Evolutionary conservation across 345 rosid species (phyloP).

Genomic region (Laguncularia racemosa): DNA sequence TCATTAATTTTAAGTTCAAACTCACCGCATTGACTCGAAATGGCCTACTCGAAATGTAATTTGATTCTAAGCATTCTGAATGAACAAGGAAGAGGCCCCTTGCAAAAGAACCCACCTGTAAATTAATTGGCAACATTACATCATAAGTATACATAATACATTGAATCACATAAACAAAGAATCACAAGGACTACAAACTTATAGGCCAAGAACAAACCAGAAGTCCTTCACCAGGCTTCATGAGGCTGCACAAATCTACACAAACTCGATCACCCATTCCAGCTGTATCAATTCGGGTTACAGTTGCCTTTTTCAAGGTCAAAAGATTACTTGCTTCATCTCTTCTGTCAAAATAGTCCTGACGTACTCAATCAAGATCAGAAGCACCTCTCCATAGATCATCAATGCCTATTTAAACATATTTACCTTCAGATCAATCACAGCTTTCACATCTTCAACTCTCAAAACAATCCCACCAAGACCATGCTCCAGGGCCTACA

Average conservation of each 20-base stretch:
- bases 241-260: slow-evolving; percentile 91
- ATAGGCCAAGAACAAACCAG: slow-evolving; percentile 36
- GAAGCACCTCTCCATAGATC: slow-evolving; percentile 12
- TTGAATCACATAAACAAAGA: not conserved
- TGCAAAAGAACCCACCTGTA: slow-evolving; percentile 87
- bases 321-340: slow-evolving; percentile 45
- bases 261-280: slow-evolving; percentile 95
- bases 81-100: slow-evolving; percentile 91
- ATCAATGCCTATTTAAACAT: slow-evolving; percentile 7
- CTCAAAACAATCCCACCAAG: slow-evolving; percentile 71
- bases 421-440: slow-evolving; percentile 62
- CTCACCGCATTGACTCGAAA: slow-evolving; percentile 89
- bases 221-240: slow-evolving; percentile 92
- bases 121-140: not conserved
- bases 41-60: slow-evolving; percentile 86
- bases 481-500: slow-evolving; percentile 80
- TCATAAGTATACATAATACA: not conserved
- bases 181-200: slow-evolving; percentile 1
- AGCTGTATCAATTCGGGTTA: slow-evolving; percentile 44
- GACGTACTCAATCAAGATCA: slow-evolving; percentile 26
- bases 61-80: slow-evolving; percentile 82
- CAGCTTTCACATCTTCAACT: slow-evolving; percentile 47
- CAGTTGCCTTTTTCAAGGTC: slow-evolving; percentile 50
- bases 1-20: slow-evolving; percentile 5
- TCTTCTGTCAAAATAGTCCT: slow-evolving; percentile 81